phyloP scores from a whole-genome alignment of 305 asterid genomes.

The Nicotiana rustica region DNA sequence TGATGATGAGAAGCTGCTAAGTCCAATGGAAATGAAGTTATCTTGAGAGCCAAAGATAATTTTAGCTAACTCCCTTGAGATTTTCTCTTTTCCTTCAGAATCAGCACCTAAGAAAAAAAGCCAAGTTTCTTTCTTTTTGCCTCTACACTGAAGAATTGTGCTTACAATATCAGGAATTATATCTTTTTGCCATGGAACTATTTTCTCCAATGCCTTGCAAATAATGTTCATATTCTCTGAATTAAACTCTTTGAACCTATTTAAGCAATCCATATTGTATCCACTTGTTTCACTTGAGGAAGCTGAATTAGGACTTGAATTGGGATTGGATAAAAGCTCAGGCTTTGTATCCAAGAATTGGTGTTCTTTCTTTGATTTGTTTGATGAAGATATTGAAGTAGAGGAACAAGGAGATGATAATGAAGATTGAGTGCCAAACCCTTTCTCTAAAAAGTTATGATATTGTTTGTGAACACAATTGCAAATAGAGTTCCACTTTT shows the following conservation, averaged over 20 bases:
- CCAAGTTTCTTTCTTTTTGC: constrained; percentile 63
- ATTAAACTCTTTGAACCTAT: constrained; percentile 49
- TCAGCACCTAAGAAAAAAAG: constrained; percentile 71
- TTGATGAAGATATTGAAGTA: constrained; percentile 60
- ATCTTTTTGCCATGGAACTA: constrained; percentile 69
- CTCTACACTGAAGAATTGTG: constrained; percentile 63
- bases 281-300: constrained; percentile 90
- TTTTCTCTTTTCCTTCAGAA: constrained; percentile 64
- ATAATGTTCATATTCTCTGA: constrained; percentile 51
- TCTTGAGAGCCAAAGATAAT: constrained; percentile 66
- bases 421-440: constrained; percentile 48
- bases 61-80: constrained; percentile 70
- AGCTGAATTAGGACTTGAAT: constrained; percentile 94
- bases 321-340: constrained; percentile 82
- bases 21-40: constrained; percentile 50
- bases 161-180: constrained; percentile 54
- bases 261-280: constrained; percentile 43
- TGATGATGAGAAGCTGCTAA: constrained; percentile 58
- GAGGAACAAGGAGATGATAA: constrained; percentile 68
- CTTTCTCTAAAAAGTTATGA: constrained; percentile 61
- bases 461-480: constrained; percentile 32
- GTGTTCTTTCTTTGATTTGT: constrained; percentile 45
- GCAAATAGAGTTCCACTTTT: constrained; percentile 32
- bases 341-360: constrained; percentile 59
- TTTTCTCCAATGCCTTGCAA: constrained; percentile 59